Evolutionary conservation across 139 green algal species (phyloP).

Genomic region (Tetradesmus obliquus): DNA sequence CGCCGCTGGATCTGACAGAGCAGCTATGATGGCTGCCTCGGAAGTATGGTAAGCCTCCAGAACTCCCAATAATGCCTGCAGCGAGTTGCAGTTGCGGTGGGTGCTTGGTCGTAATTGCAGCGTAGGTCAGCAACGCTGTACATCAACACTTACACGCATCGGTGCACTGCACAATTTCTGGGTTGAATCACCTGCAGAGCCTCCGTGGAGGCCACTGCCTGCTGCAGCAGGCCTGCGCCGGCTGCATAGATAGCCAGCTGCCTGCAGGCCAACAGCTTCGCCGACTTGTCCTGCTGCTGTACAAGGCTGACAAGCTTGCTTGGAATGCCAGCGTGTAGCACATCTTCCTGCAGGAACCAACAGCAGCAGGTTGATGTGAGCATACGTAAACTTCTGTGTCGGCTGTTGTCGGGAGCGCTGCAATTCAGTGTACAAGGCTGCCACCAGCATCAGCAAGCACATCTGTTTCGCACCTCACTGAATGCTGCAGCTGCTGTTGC

Average conservation of each 20-base stretch:
- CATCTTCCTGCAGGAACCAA: not conserved
- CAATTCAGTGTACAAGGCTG: not conserved
- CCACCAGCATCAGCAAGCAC: not conserved
- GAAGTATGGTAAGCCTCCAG: not conserved
- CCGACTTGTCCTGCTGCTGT: conserved; percentile 36
- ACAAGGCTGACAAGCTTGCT: not conserved
- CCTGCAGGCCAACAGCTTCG: conserved; percentile 21
- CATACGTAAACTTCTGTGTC: too few relatives aligned
- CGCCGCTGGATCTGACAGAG: conserved; percentile 13
- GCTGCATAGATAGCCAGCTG: conserved; percentile 37
- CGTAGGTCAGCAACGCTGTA: too few relatives aligned
- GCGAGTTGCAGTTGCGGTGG: not conserved
- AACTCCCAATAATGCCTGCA: conserved; percentile 24
- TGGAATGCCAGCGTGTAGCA: not conserved
- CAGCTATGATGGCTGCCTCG: not conserved
- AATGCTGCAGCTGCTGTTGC: not conserved
- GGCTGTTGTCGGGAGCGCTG: not conserved
- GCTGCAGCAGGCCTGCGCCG: not conserved
- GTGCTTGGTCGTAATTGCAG: too few relatives aligned
- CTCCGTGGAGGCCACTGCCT: not conserved
- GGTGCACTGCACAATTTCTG: too few relatives aligned
- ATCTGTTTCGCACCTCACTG: not conserved
- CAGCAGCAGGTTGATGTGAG: not conserved
- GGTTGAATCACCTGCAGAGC: not conserved
- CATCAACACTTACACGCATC: too few relatives aligned